Conservation (phyloP, 768 basidiomycete species). For the Amanita rimosa region DNA sequence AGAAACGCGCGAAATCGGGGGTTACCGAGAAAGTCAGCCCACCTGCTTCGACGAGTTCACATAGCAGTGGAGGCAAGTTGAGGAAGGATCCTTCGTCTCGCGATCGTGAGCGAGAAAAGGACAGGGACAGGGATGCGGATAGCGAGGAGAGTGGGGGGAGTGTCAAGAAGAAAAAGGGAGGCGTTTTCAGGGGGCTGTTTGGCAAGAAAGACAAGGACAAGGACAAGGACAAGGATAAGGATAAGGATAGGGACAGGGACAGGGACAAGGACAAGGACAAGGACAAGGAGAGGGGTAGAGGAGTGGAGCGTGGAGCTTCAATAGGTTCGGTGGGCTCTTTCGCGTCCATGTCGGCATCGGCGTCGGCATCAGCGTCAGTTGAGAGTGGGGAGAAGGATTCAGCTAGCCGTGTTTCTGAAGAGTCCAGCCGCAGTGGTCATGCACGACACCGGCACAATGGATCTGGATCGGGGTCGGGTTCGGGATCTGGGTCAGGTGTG, state of each 20-base stretch:
- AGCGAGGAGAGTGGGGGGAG: conserved; percentile 20
- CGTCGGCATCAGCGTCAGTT: neutral
- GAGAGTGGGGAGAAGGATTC: conserved; percentile 36
- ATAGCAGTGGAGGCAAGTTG: conserved; percentile 22
- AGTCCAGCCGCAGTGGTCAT: conserved; percentile 45
- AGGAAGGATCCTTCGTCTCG: conserved; percentile 27
- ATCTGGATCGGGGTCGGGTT: neutral
- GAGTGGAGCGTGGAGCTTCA: conserved; percentile 6
- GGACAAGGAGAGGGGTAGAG: conserved; percentile 54
- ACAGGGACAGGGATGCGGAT: conserved; percentile 12
- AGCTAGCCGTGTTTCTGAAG: conserved; percentile 37
- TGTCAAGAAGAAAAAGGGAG: conserved; percentile 55
- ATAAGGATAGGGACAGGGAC: conserved; percentile 60
- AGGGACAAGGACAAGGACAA: conserved; percentile 63
- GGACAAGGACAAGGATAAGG: conserved; percentile 59
- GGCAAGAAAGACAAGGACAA: conserved; percentile 67
- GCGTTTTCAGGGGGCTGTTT: conserved; percentile 72
- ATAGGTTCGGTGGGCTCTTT: conserved; percentile 33
- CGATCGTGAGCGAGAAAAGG: neutral
- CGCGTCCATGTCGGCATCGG: too few relatives aligned
- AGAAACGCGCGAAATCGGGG: conserved; percentile 25
- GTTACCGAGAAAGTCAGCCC: neutral
- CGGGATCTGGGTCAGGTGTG: neutral
- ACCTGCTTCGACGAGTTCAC: neutral
- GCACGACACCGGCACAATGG: conserved; percentile 13